These are phyloP conservation scores for Hyaloscypha hepaticicola DNA, from an alignment of 495 filamentous ascomycete species.

Conservation along the genomic window DNA sequence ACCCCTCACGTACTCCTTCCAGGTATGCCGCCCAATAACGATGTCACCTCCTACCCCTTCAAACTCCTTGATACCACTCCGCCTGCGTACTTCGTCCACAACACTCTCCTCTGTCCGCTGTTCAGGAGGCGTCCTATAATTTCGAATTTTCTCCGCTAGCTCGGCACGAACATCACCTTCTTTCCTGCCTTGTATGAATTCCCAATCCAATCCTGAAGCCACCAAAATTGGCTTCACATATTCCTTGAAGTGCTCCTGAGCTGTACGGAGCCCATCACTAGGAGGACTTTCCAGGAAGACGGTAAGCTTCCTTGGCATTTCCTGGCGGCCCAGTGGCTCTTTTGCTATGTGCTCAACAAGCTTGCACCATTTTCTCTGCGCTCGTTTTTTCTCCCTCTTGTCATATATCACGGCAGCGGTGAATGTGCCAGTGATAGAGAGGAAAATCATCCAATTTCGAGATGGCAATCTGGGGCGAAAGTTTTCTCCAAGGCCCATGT, in stretches of 20 bases:
- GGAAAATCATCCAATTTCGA: slow-evolving; percentile 96
- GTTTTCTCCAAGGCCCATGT: slow-evolving; percentile 74
- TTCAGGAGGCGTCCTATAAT: slow-evolving; percentile 51
- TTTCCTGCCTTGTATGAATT: slow-evolving; percentile 85
- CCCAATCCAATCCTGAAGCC: slow-evolving; percentile 88
- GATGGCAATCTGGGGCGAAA: slow-evolving; percentile 85
- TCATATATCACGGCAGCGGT: slow-evolving; percentile 82
- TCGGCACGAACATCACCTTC: slow-evolving; percentile 85
- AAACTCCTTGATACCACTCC: slow-evolving; percentile 64
- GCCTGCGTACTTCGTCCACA: slow-evolving; percentile 54
- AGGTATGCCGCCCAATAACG: slow-evolving; percentile 86
- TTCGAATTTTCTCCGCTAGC: slow-evolving; percentile 78
- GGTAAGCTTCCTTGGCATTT: slow-evolving; percentile 81
- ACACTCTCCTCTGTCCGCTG: slow-evolving; percentile 54
- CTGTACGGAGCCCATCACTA: slow-evolving; percentile 73
- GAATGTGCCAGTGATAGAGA: slow-evolving; percentile 73
- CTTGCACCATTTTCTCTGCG: slow-evolving; percentile 81
- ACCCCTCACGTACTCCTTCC: slow-evolving; percentile 96
- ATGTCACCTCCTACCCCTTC: slow-evolving; percentile 77
- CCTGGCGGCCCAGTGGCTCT: slow-evolving; percentile 65
- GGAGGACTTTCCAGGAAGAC: slow-evolving; percentile 85
- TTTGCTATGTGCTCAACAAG: slow-evolving; percentile 83
- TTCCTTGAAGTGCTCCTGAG: slow-evolving; percentile 91
- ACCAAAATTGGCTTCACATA: slow-evolving; percentile 94
- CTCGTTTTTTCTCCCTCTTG: slow-evolving; percentile 78